These are phyloP conservation scores for Rhynchospora breviuscula DNA, from an alignment of 176 grass and related monocot genomes.

Conservation along the genomic window DNA sequence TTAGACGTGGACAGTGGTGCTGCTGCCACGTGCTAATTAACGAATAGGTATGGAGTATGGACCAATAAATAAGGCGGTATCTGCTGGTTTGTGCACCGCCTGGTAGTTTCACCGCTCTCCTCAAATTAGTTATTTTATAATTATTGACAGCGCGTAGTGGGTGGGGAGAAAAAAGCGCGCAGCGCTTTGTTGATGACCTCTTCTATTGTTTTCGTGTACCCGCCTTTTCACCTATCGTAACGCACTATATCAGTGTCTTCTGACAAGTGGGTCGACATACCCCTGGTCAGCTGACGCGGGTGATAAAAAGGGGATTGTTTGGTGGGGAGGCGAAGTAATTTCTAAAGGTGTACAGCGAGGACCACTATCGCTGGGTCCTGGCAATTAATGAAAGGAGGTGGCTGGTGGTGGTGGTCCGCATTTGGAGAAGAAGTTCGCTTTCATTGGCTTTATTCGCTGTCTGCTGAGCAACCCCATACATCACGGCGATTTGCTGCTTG, in stretches of 20 bases:
- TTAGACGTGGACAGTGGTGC: background rate
- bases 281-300: background rate
- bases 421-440: background rate
- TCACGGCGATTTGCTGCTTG: background rate
- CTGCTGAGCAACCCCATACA: background rate
- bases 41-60: background rate
- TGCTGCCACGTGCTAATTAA: background rate
- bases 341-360: background rate
- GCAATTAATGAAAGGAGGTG: background rate
- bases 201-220: background rate
- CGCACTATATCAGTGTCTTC: background rate
- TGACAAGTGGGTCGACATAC: background rate
- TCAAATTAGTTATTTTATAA: background rate
- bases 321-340: background rate
- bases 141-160: too few relatives aligned
- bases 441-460: slow-evolving; percentile 24
- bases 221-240: background rate
- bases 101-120: background rate
- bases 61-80: background rate
- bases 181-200: background rate
- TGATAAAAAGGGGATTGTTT: background rate
- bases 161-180: too few relatives aligned
- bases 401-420: background rate
- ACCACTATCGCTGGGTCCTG: background rate
- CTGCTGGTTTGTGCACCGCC: background rate